Base-by-base conservation (phyloP, 2,329 filamentous ascomycete genomes). In the Scedosporium apiospermum region DNA sequence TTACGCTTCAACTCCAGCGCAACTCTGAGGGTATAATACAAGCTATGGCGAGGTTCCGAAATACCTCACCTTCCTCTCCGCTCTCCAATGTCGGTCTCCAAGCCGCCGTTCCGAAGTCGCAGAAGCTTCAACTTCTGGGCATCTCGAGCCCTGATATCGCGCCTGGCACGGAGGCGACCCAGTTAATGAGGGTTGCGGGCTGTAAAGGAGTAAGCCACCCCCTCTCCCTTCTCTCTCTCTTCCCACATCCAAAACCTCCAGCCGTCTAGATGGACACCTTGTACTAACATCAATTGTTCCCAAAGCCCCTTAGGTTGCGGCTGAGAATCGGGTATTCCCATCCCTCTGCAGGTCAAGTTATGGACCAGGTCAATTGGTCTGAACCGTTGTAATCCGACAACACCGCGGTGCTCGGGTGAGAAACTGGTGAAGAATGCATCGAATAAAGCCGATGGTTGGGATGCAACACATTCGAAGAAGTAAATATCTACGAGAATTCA, bases 341-440 rank as follows among this genome's bases (percentile, higher is more conserved):
- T 73, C 85, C 88, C 63, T 83, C 84, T 63, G 84, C 80, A 26
- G 86, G 86, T 61, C 83, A 88, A 65, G 82, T 96, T 18, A 88
- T 89, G 72, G 95, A 99, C 71, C 93, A 98, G 76, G 92, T 98
- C 64, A 96, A 97, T 78, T 99, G 95, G 95, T 88, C 90, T 34
- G 95, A 99, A 76, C 88, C 91, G 62, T 80, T 76, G 60, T 78
- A 63, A 55, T 23, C 23, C 51, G 10, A 21, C 2, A 55, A 55
- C 6, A 18, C 18, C 51, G 34, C 4, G 34, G 10, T 34, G 30
- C 9, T 34, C 30, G 30, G 7, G 30, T 6, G 30, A 23, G 23
- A 3, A 12, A 14, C 10, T 38, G 34, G 10, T 14, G 34, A 2
- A 12, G 34, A 12, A 38, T 23, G 2, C 23, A 23, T 23, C 6